A percentile compares a stretch with the other conserved stretches of the same genome.
Evolutionary conservation across 73 alveolate species (phyloP).

Genomic region (Paramecium sexaurelia): DNA sequence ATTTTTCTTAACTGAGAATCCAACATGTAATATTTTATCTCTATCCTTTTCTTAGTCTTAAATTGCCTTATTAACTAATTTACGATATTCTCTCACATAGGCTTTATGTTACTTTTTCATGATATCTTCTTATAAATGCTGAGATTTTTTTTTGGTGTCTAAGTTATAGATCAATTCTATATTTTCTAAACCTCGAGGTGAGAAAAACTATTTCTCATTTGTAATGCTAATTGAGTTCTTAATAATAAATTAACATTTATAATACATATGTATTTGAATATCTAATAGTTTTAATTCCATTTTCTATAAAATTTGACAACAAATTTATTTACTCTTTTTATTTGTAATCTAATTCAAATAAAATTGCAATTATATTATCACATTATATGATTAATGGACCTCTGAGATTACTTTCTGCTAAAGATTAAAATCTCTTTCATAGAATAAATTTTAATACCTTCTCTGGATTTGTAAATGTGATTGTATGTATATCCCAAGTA

Average conservation of each 20-base stretch:
- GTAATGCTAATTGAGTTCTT: constrained; percentile 57
- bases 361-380: constrained; percentile 26
- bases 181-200: not conserved
- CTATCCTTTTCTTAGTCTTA: not conserved
- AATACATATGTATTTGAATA: constrained; percentile 4
- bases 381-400: constrained; percentile 57
- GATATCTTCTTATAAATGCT: not conserved
- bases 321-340: not conserved
- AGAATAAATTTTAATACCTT: not conserved
- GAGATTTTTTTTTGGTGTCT: not conserved
- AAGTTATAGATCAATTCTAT: not conserved
- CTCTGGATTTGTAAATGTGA: constrained; percentile 64
- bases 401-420: constrained; percentile 31
- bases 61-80: not conserved
- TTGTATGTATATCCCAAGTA: constrained; percentile 65
- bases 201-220: not conserved
- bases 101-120: not conserved
- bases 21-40: constrained; percentile 65
- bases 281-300: constrained; percentile 23
- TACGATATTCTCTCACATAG: not conserved
- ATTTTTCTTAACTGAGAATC: constrained; percentile 58
- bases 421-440: not conserved
- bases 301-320: constrained; percentile 37
- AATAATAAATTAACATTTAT: not conserved
- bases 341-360: constrained; percentile 36